Conservation (phyloP, 2,329 filamentous ascomycete species). For the Pseudogymnoascus sp. region DNA sequence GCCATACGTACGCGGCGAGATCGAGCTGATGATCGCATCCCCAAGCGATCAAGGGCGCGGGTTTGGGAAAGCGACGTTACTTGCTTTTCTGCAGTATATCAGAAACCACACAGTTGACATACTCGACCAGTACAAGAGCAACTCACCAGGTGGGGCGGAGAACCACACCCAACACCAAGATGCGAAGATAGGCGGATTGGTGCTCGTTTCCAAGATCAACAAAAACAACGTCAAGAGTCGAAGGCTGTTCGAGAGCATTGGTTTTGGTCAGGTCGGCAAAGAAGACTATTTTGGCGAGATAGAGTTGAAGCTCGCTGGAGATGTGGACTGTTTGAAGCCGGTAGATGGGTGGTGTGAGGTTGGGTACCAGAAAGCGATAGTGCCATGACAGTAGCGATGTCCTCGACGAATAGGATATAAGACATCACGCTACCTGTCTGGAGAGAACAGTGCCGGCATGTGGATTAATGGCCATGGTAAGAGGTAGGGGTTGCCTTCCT, state of each 20-base stretch:
- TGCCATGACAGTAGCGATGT: neutral
- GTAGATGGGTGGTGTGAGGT: constrained; percentile 1
- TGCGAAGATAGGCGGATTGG: constrained; percentile 18
- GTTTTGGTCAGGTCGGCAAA: constrained; percentile 43
- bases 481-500: neutral
- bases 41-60: constrained; percentile 51
- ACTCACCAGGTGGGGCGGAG: neutral
- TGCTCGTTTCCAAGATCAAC: constrained; percentile 51
- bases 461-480: neutral
- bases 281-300: constrained; percentile 63
- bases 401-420: neutral
- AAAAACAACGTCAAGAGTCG: constrained; percentile 49
- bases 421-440: neutral
- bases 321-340: neutral
- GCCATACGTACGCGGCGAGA: constrained; percentile 50
- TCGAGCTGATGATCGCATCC: constrained; percentile 81
- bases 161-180: constrained; percentile 35
- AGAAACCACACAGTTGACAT: constrained; percentile 45
- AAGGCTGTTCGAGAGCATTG: constrained; percentile 51
- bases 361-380: neutral
- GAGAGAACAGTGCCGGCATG: neutral
- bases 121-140: constrained; percentile 45
- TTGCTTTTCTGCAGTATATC: constrained; percentile 65
- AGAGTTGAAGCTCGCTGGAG: constrained; percentile 37
- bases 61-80: constrained; percentile 56